Evolutionary conservation across 176 grass and related monocot genomes (phyloP), one percentile per base, ranked within the genome.

Genomic region (Bothriochloa decipiens): DNA sequence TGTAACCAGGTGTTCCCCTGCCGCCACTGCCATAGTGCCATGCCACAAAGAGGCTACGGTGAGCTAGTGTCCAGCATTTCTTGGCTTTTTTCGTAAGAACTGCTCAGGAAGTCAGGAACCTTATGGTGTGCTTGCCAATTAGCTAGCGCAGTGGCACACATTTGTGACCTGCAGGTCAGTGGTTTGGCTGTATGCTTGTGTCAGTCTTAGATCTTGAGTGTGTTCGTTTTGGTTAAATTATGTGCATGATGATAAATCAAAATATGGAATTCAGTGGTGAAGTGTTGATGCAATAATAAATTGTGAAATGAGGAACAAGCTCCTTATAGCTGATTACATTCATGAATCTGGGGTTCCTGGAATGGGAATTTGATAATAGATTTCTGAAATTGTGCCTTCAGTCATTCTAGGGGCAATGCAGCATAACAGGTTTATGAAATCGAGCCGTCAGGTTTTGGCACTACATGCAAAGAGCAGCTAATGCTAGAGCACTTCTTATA

Each of bases 21-120:
- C 83, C 14, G 95, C 83, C 95, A 92, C 73, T 92, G 92, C n/a
- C n/a, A n/a, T n/a, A n/a, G n/a, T n/a, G n/a, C n/a, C n/a, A n/a
- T n/a, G n/a, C 86, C 95, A 97, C 74, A 97, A 94, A 81, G 92
- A 94, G 37, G 86, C 90, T 78, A 89, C 86, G 76, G 92, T 2
- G 46, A 50, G 47, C 14, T 5, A 50, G 47, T 6, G 47, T 17
- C 47, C 14, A 37, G 4, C 0, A 6, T 6, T 37, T 37, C 2
- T 2, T 6, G 36, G 4, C 4, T 4, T 4, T 47, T 14, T 97
- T 11, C 10, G 2, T 11, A 43, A 11, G 41, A 11, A 43, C 37
- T 6, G 76, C 4, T 4, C n/a, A n/a, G n/a, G n/a, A 61, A 23
- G 69, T n/a, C n/a, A n/a, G n/a, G n/a, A 58, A n/a, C 55, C 55